Conservation (phyloP, 164 flowering plant genomes). For the Nymphaea thermarum region DNA sequence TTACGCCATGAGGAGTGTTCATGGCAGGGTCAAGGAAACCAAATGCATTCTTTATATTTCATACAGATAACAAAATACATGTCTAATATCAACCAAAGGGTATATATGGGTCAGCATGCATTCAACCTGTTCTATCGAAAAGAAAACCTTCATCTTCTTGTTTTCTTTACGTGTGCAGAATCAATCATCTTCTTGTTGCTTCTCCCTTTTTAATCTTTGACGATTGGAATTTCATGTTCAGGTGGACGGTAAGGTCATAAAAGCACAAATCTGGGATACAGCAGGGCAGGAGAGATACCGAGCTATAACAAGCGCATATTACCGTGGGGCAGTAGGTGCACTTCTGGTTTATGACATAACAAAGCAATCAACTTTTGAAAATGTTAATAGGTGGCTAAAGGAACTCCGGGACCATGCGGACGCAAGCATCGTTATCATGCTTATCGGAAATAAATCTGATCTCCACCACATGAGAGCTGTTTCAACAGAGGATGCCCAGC, state of each 20-base stretch:
- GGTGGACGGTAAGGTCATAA: slow-evolving; percentile 20
- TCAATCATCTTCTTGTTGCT: too few species aligned
- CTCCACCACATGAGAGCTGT: slow-evolving; percentile 17
- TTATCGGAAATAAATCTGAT: slow-evolving; percentile 22
- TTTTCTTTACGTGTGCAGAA: too few species aligned
- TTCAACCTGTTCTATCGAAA: too few species aligned
- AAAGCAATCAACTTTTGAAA: slow-evolving; percentile 21
- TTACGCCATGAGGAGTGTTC: too few species aligned
- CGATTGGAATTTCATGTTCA: neutral
- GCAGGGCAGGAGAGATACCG: slow-evolving; percentile 23
- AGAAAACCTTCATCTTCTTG: too few species aligned
- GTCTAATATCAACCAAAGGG: too few species aligned
- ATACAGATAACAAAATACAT: too few species aligned
- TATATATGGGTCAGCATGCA: too few species aligned
- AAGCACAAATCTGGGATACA: slow-evolving; percentile 25
- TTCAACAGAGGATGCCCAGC: slow-evolving; percentile 20
- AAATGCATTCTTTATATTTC: too few species aligned
- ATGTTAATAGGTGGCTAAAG: slow-evolving; percentile 19
- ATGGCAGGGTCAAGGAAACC: too few species aligned
- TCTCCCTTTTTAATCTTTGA: too few species aligned
- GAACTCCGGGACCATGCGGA: slow-evolving; percentile 20
- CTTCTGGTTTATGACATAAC: slow-evolving; percentile 18
- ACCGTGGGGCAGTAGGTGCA: slow-evolving; percentile 20
- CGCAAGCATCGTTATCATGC: slow-evolving; percentile 22
- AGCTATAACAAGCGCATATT: slow-evolving; percentile 23